Base-by-base conservation (phyloP, 768 basidiomycete genomes). In the Collybiopsis confluens region DNA sequence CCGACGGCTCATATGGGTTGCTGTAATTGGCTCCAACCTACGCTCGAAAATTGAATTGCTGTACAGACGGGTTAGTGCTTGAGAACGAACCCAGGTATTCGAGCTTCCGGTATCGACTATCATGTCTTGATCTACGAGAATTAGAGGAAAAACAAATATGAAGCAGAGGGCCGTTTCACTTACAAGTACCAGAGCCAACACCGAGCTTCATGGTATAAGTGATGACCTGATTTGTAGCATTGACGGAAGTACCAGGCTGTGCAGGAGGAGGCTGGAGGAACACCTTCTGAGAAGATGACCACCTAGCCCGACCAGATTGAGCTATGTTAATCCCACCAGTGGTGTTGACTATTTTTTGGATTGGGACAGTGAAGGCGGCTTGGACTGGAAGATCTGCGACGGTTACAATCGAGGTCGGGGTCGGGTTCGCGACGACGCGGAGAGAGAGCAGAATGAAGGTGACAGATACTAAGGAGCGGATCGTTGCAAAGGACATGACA, bases 91-190 rank as follows among this genome's bases (percentile, higher is more conserved):
- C 45, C 45, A 46, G 33, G 45, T 46, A 33, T 46, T 46, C n/a
- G 45, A 46, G 33, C 45, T 46, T 2, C 45, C 45, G 20, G 45
- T 46, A 35, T 46, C 45, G n/a, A 46, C 45, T 33, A 46, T 30
- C 15, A 46, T 18, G 5, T 33, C 13, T 13, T 26, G 33, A n/a
- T 30, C 45, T 46, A 9, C 16, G 33, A 7, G 20, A 46, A 3
- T 21, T 15, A 16, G 44, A 26, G 26, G 18, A 35, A 18, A 33
- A 20, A 33, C 9, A n/a, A 46, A 15, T 13, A n/a, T 30, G 18
- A n/a, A 30, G 20, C n/a, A 16, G 8, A 20, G 33, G n/a, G 8
- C 18, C 18, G 9, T 33, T 6, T 11, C 13, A 30, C 45, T 21
- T n/a, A 46, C 45, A 46, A 18, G 20, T 46, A 10, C 33, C 9